Evolutionary conservation across 352 stramenopile genomes (phyloP).

Genomic region (Elongisporangium prolatum): DNA sequence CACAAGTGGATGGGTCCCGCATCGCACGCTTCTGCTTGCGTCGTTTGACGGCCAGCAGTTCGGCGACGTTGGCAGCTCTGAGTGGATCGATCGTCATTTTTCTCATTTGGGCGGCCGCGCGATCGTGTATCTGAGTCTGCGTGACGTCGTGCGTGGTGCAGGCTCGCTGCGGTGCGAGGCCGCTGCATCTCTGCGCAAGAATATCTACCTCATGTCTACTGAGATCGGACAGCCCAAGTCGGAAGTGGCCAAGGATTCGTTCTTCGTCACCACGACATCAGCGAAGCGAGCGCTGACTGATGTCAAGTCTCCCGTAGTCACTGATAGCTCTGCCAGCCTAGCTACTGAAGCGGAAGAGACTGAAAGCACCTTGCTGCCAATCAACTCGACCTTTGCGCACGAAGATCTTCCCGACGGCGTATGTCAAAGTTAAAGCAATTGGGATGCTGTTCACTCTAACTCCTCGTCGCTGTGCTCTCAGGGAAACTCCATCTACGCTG

Average conservation of each 20-base stretch:
- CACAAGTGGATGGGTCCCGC: conserved; percentile 68
- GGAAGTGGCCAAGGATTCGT: conserved; percentile 33
- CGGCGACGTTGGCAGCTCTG: conserved; percentile 69
- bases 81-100: conserved; percentile 82
- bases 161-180: conserved; percentile 64
- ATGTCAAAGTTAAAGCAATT: conserved; percentile 25
- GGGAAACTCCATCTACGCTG: conserved; percentile 65
- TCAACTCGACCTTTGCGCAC: conserved; percentile 63
- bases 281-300: conserved; percentile 4
- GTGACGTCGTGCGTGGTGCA: conserved; percentile 63
- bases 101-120: conserved; percentile 53
- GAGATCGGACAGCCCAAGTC: conserved; percentile 63
- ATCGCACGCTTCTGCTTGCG: conserved; percentile 70
- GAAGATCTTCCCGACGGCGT: conserved; percentile 53
- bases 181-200: conserved; percentile 66
- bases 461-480: too few species aligned
- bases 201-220: conserved; percentile 67
- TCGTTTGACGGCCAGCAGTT: conserved; percentile 80
- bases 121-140: conserved; percentile 71
- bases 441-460: too few species aligned
- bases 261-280: conserved; percentile 24
- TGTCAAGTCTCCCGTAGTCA: conserved; percentile 11
- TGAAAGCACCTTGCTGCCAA: conserved; percentile 35
- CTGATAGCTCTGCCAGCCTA: conserved; percentile 7
- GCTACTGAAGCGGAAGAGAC: conserved; percentile 21